phyloP scores from a whole-genome alignment of 306 rosid genomes.

The Senna siamea region DNA sequence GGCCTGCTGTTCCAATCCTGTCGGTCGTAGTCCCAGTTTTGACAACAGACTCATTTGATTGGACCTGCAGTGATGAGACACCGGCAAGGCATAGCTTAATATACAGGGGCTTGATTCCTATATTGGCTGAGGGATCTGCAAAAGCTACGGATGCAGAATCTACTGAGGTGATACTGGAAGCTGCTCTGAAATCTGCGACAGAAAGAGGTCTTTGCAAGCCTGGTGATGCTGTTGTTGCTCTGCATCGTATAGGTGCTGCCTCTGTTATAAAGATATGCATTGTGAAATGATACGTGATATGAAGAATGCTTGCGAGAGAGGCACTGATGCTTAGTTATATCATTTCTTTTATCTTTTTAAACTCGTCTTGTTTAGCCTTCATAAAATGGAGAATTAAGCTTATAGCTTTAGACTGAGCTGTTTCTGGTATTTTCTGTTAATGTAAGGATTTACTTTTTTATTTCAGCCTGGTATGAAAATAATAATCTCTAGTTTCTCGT shows the following conservation, averaged over 20 bases:
- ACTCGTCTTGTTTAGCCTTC: slow-evolving; percentile 41
- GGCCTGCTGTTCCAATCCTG: slow-evolving; percentile 95
- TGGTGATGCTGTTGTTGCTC: slow-evolving; percentile 90
- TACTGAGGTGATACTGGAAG: slow-evolving; percentile 88
- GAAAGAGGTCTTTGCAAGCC: slow-evolving; percentile 71
- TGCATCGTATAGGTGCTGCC: slow-evolving; percentile 88
- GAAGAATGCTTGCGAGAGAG: slow-evolving; percentile 27
- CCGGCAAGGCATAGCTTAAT: slow-evolving; percentile 96
- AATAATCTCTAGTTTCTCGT: slow-evolving; percentile 1
- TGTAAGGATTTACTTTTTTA: not conserved
- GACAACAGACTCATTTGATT: slow-evolving; percentile 87
- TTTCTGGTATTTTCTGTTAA: slow-evolving; percentile 32
- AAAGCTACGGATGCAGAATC: slow-evolving; percentile 99
- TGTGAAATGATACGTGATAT: slow-evolving; percentile 55
- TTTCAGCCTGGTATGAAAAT: slow-evolving; percentile 34
- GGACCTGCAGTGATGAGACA: slow-evolving; percentile 89
- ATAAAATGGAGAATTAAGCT: slow-evolving; percentile 35
- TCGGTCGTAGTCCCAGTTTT: slow-evolving; percentile 93
- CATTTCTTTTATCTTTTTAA: slow-evolving; percentile 29
- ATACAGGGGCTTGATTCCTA: slow-evolving; percentile 89
- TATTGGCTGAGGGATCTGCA: slow-evolving; percentile 93
- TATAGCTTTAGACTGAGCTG: slow-evolving; percentile 30
- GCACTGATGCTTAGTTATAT: slow-evolving; percentile 32
- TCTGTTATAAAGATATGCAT: slow-evolving; percentile 91
- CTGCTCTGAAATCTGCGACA: slow-evolving; percentile 83